Conservation (phyloP, 441 rosid genomes). For the Breynia disticha region DNA sequence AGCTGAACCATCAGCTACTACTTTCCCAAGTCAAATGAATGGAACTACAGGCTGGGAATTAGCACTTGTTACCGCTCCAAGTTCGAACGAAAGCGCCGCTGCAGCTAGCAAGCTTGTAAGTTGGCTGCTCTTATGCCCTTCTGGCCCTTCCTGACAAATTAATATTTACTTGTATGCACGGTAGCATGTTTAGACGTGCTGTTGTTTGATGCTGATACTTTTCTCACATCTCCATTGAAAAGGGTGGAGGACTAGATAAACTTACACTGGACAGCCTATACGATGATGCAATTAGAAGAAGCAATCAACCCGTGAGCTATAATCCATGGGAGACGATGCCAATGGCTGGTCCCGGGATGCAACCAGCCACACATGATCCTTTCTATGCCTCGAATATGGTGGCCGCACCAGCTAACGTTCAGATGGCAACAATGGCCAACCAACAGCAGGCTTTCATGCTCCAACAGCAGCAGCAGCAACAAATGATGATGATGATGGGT, state of each 20-base stretch:
- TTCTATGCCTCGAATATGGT: conserved; percentile 48
- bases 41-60: conserved; percentile 78
- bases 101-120: conserved; percentile 72
- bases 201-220: conserved; percentile 2
- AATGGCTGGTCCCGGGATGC: conserved; percentile 47
- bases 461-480: conserved; percentile 48
- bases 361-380: conserved; percentile 47
- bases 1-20: conserved; percentile 47
- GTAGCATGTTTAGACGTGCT: neutral
- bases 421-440: conserved; percentile 68
- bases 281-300: conserved; percentile 87
- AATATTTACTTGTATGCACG: neutral
- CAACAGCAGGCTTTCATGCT: conserved; percentile 66
- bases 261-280: conserved; percentile 90
- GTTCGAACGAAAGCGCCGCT: conserved; percentile 58
- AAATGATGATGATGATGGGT: conserved; percentile 39
- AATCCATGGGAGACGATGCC: conserved; percentile 74
- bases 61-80: conserved; percentile 82
- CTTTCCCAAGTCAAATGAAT: conserved; percentile 30
- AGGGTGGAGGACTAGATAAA: conserved; percentile 95
- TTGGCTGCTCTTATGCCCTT: neutral
- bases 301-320: conserved; percentile 62
- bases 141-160: no score
- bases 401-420: conserved; percentile 58
- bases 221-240: conserved; percentile 10